Evolutionary conservation across 306 rosid genomes (phyloP), one percentile per base, ranked within the genome.

Genomic region (Prunus davidiana): DNA sequence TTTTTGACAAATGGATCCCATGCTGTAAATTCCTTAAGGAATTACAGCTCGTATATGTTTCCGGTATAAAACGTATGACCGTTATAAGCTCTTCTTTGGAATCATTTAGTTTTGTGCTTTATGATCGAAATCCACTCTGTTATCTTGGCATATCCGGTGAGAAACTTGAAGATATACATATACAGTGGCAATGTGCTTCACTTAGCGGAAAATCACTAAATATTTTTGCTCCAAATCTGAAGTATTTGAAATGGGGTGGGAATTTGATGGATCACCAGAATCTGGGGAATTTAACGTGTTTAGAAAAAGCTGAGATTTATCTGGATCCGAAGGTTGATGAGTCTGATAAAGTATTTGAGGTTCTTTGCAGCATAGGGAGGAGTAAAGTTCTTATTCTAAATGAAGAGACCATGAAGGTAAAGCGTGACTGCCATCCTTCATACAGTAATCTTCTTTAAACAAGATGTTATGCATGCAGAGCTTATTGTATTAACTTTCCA

Each of bases 191-290:
- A 27, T 15, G 15, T 45, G 57, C 61, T 73, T 73, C 58, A 8
- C 38, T 22, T 25, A 22, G 38, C 18, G 46, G 18, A 8, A 73
- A 54, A 73, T 24, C 13, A 4, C 1, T 73, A 3, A 64, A 60
- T 24, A 47, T 60, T 49, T 45, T 10, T 15, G 30, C 77, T 22
- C 77, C 77, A 20, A 73, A 73, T 50, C 77, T 73, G 25, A 25
- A 25, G 14, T 6, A 15, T 60, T 27, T 73, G 56, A 41, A 12
- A 15, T 72, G 67, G 76, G 11, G 6, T 9, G 77, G 58, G 20
- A 15, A 28, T 61, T 13, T 25, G 22, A 15, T 25, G 60, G 19
- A 45, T 22, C 38, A 46, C 19, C 28, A 6, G 5, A 22, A 45
- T 45, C 55, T 45, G 32, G 71, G 55, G 34, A 24, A 13, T 8